phyloP scores from a whole-genome alignment of 2,329 filamentous ascomycete genomes.

The Colletotrichum sp. region DNA sequence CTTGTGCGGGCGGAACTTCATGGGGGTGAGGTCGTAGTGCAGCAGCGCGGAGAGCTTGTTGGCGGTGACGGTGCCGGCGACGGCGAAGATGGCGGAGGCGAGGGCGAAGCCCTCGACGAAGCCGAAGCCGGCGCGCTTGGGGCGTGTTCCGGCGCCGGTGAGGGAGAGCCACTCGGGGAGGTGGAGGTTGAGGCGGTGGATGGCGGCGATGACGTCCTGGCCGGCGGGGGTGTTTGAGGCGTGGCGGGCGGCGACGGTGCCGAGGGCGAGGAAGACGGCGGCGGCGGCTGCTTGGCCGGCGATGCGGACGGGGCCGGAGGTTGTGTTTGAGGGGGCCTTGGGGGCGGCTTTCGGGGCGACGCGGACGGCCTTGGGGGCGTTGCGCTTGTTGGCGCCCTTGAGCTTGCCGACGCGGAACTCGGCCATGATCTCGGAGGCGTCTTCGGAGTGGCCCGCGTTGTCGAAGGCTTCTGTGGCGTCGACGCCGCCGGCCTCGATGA shows the following conservation, averaged over 20 bases:
- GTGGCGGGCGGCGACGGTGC: slow-evolving; percentile 25
- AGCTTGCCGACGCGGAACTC: slow-evolving; percentile 41
- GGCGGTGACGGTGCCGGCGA: slow-evolving; percentile 32
- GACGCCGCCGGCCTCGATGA: slow-evolving; percentile 78
- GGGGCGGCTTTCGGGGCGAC: slow-evolving; percentile 20
- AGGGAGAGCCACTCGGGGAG: slow-evolving; percentile 9
- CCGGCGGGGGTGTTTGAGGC: slow-evolving; percentile 15
- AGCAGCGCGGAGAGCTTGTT: slow-evolving; percentile 35
- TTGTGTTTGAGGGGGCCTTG: background rate
- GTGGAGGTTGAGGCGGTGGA: slow-evolving; percentile 18
- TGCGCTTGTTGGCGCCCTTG: slow-evolving; percentile 30
- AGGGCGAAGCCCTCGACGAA: slow-evolving; percentile 41
- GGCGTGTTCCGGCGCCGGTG: background rate
- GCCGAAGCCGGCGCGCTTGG: slow-evolving; percentile 28
- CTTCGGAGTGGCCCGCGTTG: slow-evolving; percentile 81
- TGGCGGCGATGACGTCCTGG: slow-evolving; percentile 15
- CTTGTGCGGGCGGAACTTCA: slow-evolving; percentile 40
- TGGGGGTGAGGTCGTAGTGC: slow-evolving; percentile 34
- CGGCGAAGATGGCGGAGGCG: slow-evolving; percentile 35
- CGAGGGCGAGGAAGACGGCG: slow-evolving; percentile 23
- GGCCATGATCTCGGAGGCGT: slow-evolving; percentile 48
- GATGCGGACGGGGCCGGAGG: slow-evolving; percentile 7
- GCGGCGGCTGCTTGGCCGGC: slow-evolving; percentile 20
- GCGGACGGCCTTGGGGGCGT: slow-evolving; percentile 26
- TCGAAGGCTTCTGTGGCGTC: slow-evolving; percentile 83